Base-by-base conservation (phyloP, 139 green algal genomes). In the Chlorella sp. region DNA sequence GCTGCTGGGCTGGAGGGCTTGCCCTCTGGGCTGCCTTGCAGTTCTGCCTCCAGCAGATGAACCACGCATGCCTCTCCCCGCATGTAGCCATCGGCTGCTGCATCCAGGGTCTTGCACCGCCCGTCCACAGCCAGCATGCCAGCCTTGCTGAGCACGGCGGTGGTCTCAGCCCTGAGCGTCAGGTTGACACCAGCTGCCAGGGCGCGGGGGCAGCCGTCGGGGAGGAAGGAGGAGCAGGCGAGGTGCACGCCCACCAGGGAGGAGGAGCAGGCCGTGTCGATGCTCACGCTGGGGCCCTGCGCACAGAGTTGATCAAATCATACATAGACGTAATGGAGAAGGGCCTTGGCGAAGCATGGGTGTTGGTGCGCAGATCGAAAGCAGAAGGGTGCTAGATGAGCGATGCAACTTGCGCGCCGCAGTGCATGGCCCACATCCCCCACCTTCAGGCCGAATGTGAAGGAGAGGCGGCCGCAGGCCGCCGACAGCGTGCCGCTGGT, bases 221-320 rank as follows among this genome's bases (percentile, higher is more conserved):
- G 63, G 4, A 71, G 55, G 16, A 91, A 71, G 17, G 93, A 83
- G 0, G 36, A 34, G 44, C 34, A 57, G 0, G 85, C 94, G 3
- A 88, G 63, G 62, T 95, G 83, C 82, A 96, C 92, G 1, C 90
- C 62, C 28, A 97, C 93, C 21, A 98, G 74, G 12, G 92, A 95
- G 17, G 91, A 94, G 0, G 93, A 96, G 86, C 94, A 97, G 30
- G 94, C 95, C 9, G 95, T 98, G 89, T 98, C 95, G 13, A 98
- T 88, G 51, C 84, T 93, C 36, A 98, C 55, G 47, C 84, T 67
- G 25, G 91, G 88, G 11, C 95, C 93, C 38, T 85, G 80, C 39
- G 96, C 16, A 21, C 1, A 25, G 23, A 1, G 74, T 28, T 6
- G n/a, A n/a, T n/a, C n/a, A n/a, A n/a, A n/a, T n/a, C n/a, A n/a